Conservation (phyloP, 2,329 filamentous ascomycete genomes). For the Diaporthe ilicicola region DNA sequence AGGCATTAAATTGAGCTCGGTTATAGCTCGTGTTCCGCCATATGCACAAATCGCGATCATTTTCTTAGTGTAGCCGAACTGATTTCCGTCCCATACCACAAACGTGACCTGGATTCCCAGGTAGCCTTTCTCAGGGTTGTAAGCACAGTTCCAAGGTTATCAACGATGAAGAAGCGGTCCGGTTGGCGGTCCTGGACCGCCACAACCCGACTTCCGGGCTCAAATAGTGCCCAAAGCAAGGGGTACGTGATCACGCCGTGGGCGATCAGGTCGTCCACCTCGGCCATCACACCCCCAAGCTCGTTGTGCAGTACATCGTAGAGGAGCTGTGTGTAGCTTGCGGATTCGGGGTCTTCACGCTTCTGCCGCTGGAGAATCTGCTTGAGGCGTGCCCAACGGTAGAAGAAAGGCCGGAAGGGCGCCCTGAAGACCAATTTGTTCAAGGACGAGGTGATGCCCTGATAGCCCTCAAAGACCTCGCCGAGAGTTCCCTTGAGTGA, state of each 20-base stretch:
- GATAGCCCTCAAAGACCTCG: background rate
- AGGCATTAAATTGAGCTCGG: background rate
- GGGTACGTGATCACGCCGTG: background rate
- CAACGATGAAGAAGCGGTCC: background rate
- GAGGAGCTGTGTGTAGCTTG: background rate
- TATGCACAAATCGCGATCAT: background rate
- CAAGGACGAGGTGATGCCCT: background rate
- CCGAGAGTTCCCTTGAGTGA: background rate
- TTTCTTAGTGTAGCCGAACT: background rate
- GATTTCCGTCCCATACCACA: background rate
- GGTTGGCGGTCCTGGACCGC: background rate
- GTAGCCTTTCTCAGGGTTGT: no score
- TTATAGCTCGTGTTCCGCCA: background rate
- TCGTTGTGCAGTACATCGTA: background rate
- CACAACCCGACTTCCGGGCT: background rate
- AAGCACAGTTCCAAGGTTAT: background rate
- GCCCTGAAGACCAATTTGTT: conserved; percentile 1
- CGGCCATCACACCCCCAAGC: background rate
- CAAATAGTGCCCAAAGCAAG: background rate
- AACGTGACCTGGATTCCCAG: background rate
- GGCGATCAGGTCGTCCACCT: background rate
- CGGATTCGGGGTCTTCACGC: background rate
- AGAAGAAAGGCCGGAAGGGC: background rate
- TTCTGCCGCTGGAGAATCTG: background rate
- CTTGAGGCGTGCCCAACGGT: background rate